phyloP scores from a whole-genome alignment of 2,329 filamentous ascomycete species.

The Ophiocordyceps camponoti-rufipedis region DNA sequence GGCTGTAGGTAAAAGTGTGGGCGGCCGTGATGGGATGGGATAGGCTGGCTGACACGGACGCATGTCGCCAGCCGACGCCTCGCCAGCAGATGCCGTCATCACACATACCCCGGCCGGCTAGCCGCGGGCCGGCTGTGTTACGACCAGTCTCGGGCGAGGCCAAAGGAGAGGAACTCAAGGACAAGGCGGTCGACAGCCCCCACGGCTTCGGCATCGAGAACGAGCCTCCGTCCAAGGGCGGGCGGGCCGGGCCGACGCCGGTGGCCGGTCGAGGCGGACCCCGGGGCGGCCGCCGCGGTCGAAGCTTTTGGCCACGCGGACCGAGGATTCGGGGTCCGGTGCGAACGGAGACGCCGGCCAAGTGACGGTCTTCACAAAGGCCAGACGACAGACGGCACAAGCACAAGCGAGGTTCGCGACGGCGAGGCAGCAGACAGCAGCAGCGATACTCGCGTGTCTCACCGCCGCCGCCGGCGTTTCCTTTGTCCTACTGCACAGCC shows the following conservation, averaged over 20 bases:
- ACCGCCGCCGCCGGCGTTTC: neutral
- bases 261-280: conserved; percentile 2
- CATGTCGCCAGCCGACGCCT: conserved; percentile 6
- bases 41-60: neutral
- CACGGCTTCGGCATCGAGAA: conserved; percentile 2
- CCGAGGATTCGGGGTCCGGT: conserved; percentile 8
- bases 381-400: neutral
- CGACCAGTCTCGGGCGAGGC: conserved; percentile 1
- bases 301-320: conserved; percentile 9
- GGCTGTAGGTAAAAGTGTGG: conserved; percentile 1
- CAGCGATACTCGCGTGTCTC: neutral
- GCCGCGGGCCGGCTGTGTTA: conserved; percentile 2
- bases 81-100: conserved; percentile 5
- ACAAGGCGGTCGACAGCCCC: neutral
- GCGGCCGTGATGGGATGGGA: neutral
- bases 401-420: neutral
- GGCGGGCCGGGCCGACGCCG: neutral
- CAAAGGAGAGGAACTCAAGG: neutral
- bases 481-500: neutral
- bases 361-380: neutral
- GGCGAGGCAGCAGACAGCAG: neutral
- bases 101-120: conserved; percentile 9
- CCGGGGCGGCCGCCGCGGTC: conserved; percentile 10
- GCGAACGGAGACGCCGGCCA: neutral
- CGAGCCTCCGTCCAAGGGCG: conserved; percentile 2